Evolutionary conservation across 2,329 filamentous ascomycete genomes (phyloP).

Genomic region (Alternaria longipes): DNA sequence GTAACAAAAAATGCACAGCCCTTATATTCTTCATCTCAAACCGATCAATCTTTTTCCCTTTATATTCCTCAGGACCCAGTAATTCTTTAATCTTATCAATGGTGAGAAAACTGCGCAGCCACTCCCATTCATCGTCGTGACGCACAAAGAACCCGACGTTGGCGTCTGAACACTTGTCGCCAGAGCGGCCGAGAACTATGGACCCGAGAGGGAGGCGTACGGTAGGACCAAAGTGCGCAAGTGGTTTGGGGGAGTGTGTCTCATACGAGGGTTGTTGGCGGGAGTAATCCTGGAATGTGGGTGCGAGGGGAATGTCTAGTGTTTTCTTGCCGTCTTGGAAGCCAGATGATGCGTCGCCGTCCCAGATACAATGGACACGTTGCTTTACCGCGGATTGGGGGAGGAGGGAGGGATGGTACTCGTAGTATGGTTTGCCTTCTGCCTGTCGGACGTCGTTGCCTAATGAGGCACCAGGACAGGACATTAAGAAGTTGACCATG

Average conservation of each 20-base stretch:
- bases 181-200: slow-evolving; percentile 46
- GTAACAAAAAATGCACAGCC: slow-evolving; percentile 56
- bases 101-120: slow-evolving; percentile 40
- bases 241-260: slow-evolving; percentile 34
- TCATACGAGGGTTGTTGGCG: slow-evolving; percentile 46
- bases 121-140: slow-evolving; percentile 44
- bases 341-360: slow-evolving; percentile 22
- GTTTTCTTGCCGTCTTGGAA: slow-evolving; percentile 31
- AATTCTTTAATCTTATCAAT: slow-evolving; percentile 37
- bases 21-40: slow-evolving; percentile 51
- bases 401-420: slow-evolving; percentile 53
- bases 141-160: slow-evolving; percentile 48
- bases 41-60: slow-evolving; percentile 48
- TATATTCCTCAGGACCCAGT: slow-evolving; percentile 43
- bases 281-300: slow-evolving; percentile 30
- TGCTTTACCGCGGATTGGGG: slow-evolving; percentile 42
- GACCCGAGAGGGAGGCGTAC: slow-evolving; percentile 50
- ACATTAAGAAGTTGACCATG: slow-evolving; percentile 54
- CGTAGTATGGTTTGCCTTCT: slow-evolving; percentile 47
- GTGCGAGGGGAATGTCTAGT: slow-evolving; percentile 30
- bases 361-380: slow-evolving; percentile 41
- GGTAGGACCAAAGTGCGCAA: slow-evolving; percentile 49
- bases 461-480: slow-evolving; percentile 52
- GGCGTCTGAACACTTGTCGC: slow-evolving; percentile 44
- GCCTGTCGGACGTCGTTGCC: slow-evolving; percentile 39